phyloP scores from a whole-genome alignment of 2,329 filamentous ascomycete genomes.

The Penicillium sp. region DNA sequence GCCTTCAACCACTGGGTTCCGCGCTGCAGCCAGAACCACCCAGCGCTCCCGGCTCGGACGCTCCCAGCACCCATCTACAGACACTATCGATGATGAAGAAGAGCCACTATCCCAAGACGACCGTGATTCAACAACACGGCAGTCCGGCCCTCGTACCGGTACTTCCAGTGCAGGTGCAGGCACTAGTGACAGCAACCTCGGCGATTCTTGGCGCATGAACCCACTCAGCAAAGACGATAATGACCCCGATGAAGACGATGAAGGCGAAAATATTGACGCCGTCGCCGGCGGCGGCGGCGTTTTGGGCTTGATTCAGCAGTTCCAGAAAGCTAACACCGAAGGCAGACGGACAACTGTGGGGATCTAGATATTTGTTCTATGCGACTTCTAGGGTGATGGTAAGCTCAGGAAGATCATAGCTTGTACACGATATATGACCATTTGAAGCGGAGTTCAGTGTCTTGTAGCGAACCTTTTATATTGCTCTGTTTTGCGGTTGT shows the following conservation, averaged over 20 bases:
- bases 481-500: not conserved
- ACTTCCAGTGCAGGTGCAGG: slow-evolving; percentile 39
- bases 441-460: not conserved
- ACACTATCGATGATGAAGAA: slow-evolving; percentile 35
- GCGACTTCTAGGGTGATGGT: not conserved
- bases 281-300: slow-evolving; percentile 55
- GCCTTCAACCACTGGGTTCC: slow-evolving; percentile 41
- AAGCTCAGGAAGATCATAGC: not conserved
- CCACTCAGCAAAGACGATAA: slow-evolving; percentile 32
- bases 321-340: slow-evolving; percentile 56
- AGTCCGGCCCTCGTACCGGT: slow-evolving; percentile 22
- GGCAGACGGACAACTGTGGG: slow-evolving; percentile 38
- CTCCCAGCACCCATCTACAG: slow-evolving; percentile 24
- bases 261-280: slow-evolving; percentile 49
- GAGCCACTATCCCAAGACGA: slow-evolving; percentile 21
- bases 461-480: not conserved
- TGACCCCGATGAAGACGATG: slow-evolving; percentile 46
- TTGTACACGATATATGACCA: slow-evolving; percentile 5
- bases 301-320: slow-evolving; percentile 64
- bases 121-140: slow-evolving; percentile 16
- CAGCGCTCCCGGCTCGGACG: slow-evolving; percentile 34
- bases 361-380: slow-evolving; percentile 22
- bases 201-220: slow-evolving; percentile 52
- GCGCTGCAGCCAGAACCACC: slow-evolving; percentile 24
- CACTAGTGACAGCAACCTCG: slow-evolving; percentile 57